A percentile compares a stretch with the other conserved stretches of the same genome.
Evolutionary conservation across 306 rosid species (phyloP).

Genomic region (Rosa multiflora): DNA sequence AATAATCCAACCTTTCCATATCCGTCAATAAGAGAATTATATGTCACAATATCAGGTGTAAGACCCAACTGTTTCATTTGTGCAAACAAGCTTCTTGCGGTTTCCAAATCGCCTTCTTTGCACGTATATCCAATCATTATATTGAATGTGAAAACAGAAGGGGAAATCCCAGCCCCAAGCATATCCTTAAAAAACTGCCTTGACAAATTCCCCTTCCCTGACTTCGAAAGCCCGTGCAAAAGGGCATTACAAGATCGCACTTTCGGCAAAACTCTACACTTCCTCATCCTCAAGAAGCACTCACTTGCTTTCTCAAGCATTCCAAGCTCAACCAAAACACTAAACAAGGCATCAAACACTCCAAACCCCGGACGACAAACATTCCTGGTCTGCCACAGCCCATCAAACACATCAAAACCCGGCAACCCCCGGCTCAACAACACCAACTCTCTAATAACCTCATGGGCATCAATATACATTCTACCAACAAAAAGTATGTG

Average conservation of each 20-base stretch:
- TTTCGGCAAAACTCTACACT: conserved; percentile 67
- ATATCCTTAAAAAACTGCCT: conserved; percentile 58
- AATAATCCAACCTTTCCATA: conserved; percentile 73
- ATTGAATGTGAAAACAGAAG: conserved; percentile 77
- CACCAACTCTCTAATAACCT: conserved; percentile 56
- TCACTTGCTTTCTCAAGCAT: conserved; percentile 75
- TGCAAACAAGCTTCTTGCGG: conserved; percentile 61
- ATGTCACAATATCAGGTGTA: conserved; percentile 68
- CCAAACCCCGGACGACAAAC: conserved; percentile 58
- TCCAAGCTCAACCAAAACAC: conserved; percentile 76
- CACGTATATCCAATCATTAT: conserved; percentile 64
- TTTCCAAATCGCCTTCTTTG: conserved; percentile 71
- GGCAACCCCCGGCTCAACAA: conserved; percentile 51
- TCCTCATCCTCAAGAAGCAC: conserved; percentile 69
- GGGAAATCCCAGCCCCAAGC: conserved; percentile 64
- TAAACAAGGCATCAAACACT: conserved; percentile 81
- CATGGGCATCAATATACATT: conserved; percentile 56
- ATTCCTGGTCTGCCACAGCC: conserved; percentile 73
- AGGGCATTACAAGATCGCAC: conserved; percentile 81
- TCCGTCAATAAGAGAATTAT: conserved; percentile 92
- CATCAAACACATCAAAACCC: conserved; percentile 59
- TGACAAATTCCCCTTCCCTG: conserved; percentile 49
- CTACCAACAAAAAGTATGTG: conserved; percentile 68
- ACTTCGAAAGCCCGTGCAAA: conserved; percentile 66
- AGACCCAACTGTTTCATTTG: conserved; percentile 65